phyloP scores from a whole-genome alignment of 2,329 filamentous ascomycete species.

The Aplosporella prunicola region DNA sequence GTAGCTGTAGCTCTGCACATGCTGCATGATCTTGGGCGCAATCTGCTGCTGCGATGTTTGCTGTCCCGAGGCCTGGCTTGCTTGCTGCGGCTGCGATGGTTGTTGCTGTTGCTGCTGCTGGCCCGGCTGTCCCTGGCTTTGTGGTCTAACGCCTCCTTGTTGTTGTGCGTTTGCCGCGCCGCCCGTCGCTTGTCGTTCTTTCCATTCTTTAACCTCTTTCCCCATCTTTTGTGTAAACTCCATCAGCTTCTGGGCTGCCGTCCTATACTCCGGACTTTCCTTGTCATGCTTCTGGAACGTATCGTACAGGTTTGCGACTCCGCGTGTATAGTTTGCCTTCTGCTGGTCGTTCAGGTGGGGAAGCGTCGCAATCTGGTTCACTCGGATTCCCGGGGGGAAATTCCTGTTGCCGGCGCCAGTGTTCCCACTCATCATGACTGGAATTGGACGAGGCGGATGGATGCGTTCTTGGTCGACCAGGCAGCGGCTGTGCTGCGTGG shows the following conservation, averaged over 20 bases:
- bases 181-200: not conserved
- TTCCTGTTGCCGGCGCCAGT: not conserved
- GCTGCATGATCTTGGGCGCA: constrained; percentile 26
- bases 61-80: constrained; percentile 10
- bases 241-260: constrained; percentile 42
- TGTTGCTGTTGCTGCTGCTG: constrained; percentile 17
- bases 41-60: constrained; percentile 16
- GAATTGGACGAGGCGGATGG: not conserved
- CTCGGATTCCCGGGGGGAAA: constrained; percentile 31
- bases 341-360: constrained; percentile 43
- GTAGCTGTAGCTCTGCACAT: constrained; percentile 27
- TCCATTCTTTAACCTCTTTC: constrained; percentile 8
- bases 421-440: constrained; percentile 6
- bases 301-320: constrained; percentile 47
- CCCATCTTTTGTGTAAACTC: constrained; percentile 21
- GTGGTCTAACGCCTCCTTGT: constrained; percentile 24
- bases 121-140: constrained; percentile 16
- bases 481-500: too few species aligned
- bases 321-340: constrained; percentile 46
- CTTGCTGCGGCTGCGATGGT: constrained; percentile 22
- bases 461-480: too few species aligned
- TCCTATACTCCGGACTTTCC: constrained; percentile 41
- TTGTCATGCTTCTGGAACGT: constrained; percentile 39
- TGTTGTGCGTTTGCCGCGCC: constrained; percentile 43
- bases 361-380: constrained; percentile 44